Evolutionary conservation across 108 stramenopile species (phyloP).

Genomic region (Skeletonema potamos): DNA sequence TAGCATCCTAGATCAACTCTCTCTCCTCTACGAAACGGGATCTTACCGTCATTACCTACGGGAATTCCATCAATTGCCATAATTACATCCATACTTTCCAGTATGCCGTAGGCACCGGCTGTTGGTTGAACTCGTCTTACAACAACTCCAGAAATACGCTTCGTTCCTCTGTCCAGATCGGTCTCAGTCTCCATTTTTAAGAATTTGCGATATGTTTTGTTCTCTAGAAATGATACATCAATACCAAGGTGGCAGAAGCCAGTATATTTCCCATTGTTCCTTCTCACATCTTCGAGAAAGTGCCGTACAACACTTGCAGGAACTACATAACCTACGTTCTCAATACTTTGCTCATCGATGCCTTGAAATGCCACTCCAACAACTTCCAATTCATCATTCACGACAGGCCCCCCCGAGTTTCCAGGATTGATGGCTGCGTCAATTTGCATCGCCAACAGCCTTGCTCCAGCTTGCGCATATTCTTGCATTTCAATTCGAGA

Average conservation of each 20-base stretch:
- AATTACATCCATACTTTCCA: slow-evolving; percentile 53
- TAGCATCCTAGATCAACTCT: slow-evolving; percentile 52
- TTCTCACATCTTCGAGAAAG: slow-evolving; percentile 52
- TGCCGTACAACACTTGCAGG: slow-evolving; percentile 54
- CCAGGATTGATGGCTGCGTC: slow-evolving; percentile 80
- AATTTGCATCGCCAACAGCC: slow-evolving; percentile 64
- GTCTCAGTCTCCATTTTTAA: slow-evolving; percentile 35
- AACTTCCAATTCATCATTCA: slow-evolving; percentile 49
- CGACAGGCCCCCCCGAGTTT: slow-evolving; percentile 61
- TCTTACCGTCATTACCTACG: slow-evolving; percentile 56
- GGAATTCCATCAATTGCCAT: slow-evolving; percentile 53
- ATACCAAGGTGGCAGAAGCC: slow-evolving; percentile 56
- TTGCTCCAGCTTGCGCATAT: slow-evolving; percentile 48
- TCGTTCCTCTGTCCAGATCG: neutral
- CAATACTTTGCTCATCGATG: slow-evolving; percentile 46
- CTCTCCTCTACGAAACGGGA: slow-evolving; percentile 58
- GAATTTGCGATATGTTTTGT: slow-evolving; percentile 45
- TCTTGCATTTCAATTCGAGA: slow-evolving; percentile 64
- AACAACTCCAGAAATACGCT: slow-evolving; percentile 43
- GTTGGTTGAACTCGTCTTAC: slow-evolving; percentile 46
- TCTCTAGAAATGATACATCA: slow-evolving; percentile 41
- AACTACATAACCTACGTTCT: slow-evolving; percentile 72
- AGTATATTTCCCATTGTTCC: slow-evolving; percentile 43
- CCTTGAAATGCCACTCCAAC: slow-evolving; percentile 71
- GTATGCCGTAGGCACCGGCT: slow-evolving; percentile 37